Evolutionary conservation across 306 rosid species (phyloP), one percentile per base, ranked within the genome.

Genomic region (Glycyrrhiza uralensis): DNA sequence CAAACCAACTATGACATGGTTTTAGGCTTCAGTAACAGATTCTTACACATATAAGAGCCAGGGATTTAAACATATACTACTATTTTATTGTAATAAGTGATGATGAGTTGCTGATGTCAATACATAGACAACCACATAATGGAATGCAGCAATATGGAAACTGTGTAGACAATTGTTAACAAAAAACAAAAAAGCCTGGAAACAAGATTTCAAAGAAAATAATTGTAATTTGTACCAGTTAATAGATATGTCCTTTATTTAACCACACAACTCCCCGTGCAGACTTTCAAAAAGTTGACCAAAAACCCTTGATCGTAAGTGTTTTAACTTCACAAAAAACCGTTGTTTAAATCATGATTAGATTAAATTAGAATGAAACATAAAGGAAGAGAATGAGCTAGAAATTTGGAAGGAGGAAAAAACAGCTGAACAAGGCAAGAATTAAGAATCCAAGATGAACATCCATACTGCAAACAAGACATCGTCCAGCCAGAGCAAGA

Each of bases 251-350:
- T 44, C 20, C 71, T 39, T 56, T 33, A 12, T 46, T 10, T 66
- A 67, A 19, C 66, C 47, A 75, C 32, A 11, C 46, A 76, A 38
- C 35, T 22, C 15, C 23, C 9, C 0, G 24, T 8, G 64, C 17
- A n/a, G 52, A 39, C 32, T 30, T 45, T 35, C 41, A 74, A 49
- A 17, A 39, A 6, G 56, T 51, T 38, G 38, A 26, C 51, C 51
- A 30, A 49, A 57, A 56, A 9, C 7, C 49, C 39, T 33, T 23
- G 32, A 66, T 45, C 59, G 44, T 23, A 30, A 32, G 38, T 36
- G 74, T 30, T 12, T 65, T 65, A 62, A 74, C 64, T 54, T 59
- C 39, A 56, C 33, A 56, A 66, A 70, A 38, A 20, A 46, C 32
- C 33, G 14, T 24, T 6, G 52, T 73, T 44, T 13, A 39, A 56